A percentile compares a stretch with the other conserved stretches of the same genome.
phyloP scores from a whole-genome alignment of 2,329 filamentous ascomycete genomes.

The Aureobasidium sp. region DNA sequence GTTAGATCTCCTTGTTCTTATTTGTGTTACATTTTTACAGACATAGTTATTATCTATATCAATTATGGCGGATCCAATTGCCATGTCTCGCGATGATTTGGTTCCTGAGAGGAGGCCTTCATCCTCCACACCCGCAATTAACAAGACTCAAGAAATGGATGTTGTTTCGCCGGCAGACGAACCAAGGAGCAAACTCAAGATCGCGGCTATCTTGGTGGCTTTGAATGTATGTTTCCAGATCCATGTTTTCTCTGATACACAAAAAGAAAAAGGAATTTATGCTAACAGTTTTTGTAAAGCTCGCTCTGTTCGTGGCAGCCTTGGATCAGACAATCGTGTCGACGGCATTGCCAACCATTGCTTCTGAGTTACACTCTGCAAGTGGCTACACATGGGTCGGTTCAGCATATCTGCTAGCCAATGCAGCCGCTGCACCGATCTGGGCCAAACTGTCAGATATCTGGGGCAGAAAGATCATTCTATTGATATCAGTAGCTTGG shows the following conservation, averaged over 20 bases:
- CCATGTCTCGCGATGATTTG: neutral
- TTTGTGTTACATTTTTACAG: neutral
- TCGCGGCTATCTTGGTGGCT: neutral
- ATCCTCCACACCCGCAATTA: neutral
- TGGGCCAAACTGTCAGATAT: conserved; percentile 49
- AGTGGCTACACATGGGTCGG: conserved; percentile 73
- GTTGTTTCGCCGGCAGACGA: neutral
- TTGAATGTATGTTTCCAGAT: neutral
- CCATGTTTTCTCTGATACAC: neutral
- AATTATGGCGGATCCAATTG: neutral
- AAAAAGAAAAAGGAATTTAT: neutral
- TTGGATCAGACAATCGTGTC: conserved; percentile 26
- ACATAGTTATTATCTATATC: neutral
- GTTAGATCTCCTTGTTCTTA: neutral
- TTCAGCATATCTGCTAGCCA: conserved; percentile 27
- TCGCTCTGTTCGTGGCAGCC: conserved; percentile 8
- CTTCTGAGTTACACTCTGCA: conserved; percentile 53
- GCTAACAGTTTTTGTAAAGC: neutral
- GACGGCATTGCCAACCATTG: conserved; percentile 29
- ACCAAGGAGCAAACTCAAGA: conserved; percentile 24
- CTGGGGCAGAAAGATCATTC: conserved; percentile 47
- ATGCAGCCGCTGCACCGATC: conserved; percentile 17
- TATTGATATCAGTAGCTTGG: conserved; percentile 38
- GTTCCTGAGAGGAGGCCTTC: neutral
- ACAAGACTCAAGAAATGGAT: neutral